phyloP scores from a whole-genome alignment of 2,329 filamentous ascomycete species.

The Verticillium tricorpus region DNA sequence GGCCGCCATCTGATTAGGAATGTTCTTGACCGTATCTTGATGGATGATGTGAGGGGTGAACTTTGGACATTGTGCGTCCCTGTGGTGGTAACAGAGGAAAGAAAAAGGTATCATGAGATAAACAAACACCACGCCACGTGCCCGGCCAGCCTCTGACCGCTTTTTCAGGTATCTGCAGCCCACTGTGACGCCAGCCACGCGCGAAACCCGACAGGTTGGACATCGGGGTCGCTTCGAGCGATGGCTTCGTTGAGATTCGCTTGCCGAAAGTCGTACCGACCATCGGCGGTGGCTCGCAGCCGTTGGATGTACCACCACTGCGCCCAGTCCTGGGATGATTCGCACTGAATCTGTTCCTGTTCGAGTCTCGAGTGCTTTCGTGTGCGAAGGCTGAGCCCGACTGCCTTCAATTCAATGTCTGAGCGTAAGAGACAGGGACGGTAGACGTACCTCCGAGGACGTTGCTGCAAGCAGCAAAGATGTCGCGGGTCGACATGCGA shows the following conservation, averaged over 20 bases:
- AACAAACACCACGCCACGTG: neutral
- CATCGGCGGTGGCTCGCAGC: conserved; percentile 63
- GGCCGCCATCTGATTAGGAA: neutral
- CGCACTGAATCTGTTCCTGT: conserved; percentile 18
- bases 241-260: conserved; percentile 55
- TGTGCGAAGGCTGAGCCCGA: conserved; percentile 30
- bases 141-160: neutral
- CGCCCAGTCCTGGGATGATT: conserved; percentile 38
- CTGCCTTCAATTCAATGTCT: conserved; percentile 18
- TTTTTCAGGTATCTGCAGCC: conserved; percentile 17
- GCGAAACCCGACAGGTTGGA: conserved; percentile 46
- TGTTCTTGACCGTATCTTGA: neutral
- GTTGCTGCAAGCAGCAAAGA: conserved; percentile 46
- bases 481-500: conserved; percentile 53
- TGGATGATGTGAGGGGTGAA: too few species aligned
- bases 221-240: conserved; percentile 27
- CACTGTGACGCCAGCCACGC: conserved; percentile 50
- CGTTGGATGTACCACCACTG: conserved; percentile 53
- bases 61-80: neutral
- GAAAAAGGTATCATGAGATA: neutral
- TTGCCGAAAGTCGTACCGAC: conserved; percentile 60
- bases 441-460: conserved; percentile 42
- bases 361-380: conserved; percentile 34
- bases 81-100: neutral
- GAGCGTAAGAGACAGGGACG: neutral